These are phyloP conservation scores for Mollisiaceae sp. DNA, from an alignment of 2,329 filamentous ascomycete genomes.

Conservation along the genomic window DNA sequence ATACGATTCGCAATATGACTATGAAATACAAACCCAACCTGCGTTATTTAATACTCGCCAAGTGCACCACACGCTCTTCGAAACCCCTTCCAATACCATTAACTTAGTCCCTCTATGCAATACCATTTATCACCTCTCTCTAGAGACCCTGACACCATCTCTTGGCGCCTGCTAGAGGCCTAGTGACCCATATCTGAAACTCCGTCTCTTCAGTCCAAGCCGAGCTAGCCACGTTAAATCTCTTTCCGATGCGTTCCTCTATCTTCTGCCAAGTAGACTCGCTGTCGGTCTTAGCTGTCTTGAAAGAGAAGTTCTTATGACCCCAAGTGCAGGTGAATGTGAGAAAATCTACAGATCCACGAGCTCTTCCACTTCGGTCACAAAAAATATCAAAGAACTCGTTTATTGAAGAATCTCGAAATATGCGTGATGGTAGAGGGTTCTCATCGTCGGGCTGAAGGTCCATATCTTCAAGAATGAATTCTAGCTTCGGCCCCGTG, in stretches of 20 bases:
- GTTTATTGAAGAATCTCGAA: neutral
- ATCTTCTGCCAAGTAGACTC: neutral
- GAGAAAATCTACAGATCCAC: neutral
- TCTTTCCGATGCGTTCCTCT: neutral
- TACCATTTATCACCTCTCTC: no score
- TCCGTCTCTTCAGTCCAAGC: neutral
- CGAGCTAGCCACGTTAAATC: neutral
- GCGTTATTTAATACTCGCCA: no score
- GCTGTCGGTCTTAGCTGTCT: neutral
- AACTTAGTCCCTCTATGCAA: no score
- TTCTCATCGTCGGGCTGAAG: neutral
- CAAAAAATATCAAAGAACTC: neutral
- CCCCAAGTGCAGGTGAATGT: neutral
- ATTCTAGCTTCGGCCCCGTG: neutral
- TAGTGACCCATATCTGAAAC: neutral
- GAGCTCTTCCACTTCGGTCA: neutral
- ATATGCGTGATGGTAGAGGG: neutral
- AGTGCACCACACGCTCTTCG: no score
- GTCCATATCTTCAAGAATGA: neutral
- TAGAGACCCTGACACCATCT: no score
- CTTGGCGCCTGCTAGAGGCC: neutral
- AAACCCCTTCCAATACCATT: no score
- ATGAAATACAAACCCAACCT: no score
- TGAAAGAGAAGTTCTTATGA: neutral
- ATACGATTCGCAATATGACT: no score